Conservation (phyloP, 306 rosid genomes). For the Trifolium subterraneum region DNA sequence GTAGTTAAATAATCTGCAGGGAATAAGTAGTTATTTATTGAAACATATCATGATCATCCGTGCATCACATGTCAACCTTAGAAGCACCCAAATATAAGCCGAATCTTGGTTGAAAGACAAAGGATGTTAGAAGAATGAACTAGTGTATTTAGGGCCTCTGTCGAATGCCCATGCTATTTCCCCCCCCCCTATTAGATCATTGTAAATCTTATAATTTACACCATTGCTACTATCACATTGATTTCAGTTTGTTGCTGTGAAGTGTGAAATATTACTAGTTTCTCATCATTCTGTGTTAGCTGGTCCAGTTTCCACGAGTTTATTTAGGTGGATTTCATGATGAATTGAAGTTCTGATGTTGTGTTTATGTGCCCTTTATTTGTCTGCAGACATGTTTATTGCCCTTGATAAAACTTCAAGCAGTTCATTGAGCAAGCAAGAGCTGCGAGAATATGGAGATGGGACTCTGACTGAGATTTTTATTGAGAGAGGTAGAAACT, state of each 20-base stretch:
- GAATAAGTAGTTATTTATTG: neutral
- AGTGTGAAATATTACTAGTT: neutral
- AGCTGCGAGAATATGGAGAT: conserved; percentile 95
- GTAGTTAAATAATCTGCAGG: neutral
- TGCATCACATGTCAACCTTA: neutral
- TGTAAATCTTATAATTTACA: conserved; percentile 18
- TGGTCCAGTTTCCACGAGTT: neutral
- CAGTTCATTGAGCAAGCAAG: conserved; percentile 92
- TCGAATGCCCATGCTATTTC: neutral
- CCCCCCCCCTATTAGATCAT: neutral
- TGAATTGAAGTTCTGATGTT: conserved; percentile 30
- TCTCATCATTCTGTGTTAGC: conserved; percentile 8
- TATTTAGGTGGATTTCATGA: neutral
- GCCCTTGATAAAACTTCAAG: conserved; percentile 86
- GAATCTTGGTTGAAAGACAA: conserved; percentile 5
- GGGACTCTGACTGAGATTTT: conserved; percentile 95
- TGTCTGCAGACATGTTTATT: conserved; percentile 83
- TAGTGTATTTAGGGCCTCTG: neutral
- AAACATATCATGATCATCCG: neutral
- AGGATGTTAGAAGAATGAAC: neutral
- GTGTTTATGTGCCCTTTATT: conserved; percentile 22
- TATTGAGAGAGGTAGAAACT: conserved; percentile 83
- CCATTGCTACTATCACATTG: neutral
- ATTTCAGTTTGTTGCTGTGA: conserved; percentile 6
- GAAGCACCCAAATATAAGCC: neutral